A percentile compares a stretch with the other conserved stretches of the same genome.
phyloP scores from a whole-genome alignment of 345 rosid genomes.

The Corchorus capsularis region DNA sequence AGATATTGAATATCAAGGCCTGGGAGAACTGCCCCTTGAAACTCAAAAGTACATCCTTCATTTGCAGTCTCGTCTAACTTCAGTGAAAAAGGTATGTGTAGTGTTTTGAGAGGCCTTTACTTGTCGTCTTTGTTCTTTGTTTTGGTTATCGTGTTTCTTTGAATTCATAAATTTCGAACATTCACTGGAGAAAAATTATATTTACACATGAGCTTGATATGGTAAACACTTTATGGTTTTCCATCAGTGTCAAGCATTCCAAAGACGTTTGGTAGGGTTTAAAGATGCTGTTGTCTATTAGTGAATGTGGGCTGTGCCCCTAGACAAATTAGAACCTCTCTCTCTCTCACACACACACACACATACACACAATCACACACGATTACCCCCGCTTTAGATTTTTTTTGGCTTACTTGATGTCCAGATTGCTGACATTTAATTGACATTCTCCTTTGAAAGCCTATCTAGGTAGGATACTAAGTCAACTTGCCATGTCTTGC shows the following conservation, averaged over 20 bases:
- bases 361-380: too few relatives aligned
- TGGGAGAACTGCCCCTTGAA: slow-evolving; percentile 72
- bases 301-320: background rate
- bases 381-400: background rate
- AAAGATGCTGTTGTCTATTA: background rate
- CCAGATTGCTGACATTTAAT: background rate
- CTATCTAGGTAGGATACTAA: background rate
- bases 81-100: slow-evolving; percentile 63
- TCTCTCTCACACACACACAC: background rate
- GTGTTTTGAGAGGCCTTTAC: slow-evolving; percentile 2
- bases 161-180: background rate
- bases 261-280: slow-evolving; percentile 6
- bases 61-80: slow-evolving; percentile 71
- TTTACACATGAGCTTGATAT: background rate
- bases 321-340: background rate
- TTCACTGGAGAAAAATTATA: background rate
- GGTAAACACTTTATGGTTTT: background rate
- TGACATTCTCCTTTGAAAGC: background rate
- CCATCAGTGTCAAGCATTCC: background rate
- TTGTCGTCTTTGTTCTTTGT: background rate
- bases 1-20: slow-evolving; percentile 44
- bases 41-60: slow-evolving; percentile 68
- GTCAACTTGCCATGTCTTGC: background rate
- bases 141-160: background rate
- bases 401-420: background rate